These are phyloP conservation scores for Hordeum pubiflorum DNA, from an alignment of 202 grass and related monocot genomes.

Conservation along the genomic window DNA sequence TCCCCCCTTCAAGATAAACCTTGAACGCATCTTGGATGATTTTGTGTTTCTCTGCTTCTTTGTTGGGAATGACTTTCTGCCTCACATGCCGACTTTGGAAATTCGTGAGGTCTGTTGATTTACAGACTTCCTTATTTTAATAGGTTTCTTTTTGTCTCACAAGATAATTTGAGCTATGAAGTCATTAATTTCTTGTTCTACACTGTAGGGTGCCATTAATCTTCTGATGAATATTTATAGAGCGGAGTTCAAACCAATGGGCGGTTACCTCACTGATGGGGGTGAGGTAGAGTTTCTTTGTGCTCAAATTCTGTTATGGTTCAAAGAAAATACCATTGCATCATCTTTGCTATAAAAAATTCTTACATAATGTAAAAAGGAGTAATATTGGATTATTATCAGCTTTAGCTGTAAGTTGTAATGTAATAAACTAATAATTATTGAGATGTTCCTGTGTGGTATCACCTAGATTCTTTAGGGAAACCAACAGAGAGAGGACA, in stretches of 20 bases:
- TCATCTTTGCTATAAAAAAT: neutral
- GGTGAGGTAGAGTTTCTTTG: conserved; percentile 80
- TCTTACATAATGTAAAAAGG: conserved; percentile 8
- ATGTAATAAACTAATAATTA: neutral
- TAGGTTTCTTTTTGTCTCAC: conserved; percentile 15
- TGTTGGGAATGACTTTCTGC: conserved; percentile 97
- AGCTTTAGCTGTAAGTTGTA: neutral
- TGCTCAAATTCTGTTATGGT: conserved; percentile 18
- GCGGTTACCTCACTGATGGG: conserved; percentile 92
- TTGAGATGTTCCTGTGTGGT: neutral
- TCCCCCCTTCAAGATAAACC: conserved; percentile 85
- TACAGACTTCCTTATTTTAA: neutral
- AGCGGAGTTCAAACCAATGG: conserved; percentile 76
- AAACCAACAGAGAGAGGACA: conserved; percentile 2
- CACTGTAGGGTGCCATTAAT: conserved; percentile 84
- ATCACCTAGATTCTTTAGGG: neutral
- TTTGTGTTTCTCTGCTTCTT: conserved; percentile 99
- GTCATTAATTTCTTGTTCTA: conserved; percentile 15
- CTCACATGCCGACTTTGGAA: conserved; percentile 97
- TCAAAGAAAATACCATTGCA: neutral
- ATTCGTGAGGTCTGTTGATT: conserved; percentile 90
- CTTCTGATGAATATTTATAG: conserved; percentile 94
- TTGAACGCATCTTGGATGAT: conserved; percentile 93
- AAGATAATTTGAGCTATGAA: neutral
- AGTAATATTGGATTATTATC: neutral